These are phyloP conservation scores for Dictyostelium discoideum DNA, from an alignment of 78 protist species.

Conservation along the genomic window DNA sequence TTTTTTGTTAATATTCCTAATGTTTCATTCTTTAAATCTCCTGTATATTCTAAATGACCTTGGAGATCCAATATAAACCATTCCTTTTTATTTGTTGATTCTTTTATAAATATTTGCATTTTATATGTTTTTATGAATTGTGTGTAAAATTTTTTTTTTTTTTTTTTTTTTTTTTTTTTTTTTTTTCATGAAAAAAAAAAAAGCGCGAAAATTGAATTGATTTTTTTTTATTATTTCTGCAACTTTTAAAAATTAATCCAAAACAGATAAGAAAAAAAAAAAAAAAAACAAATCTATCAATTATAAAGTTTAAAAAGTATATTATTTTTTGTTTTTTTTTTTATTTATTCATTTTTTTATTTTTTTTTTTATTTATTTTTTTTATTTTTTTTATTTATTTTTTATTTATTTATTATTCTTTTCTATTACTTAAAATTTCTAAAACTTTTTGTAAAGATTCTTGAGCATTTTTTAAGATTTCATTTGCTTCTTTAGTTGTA, in stretches of 20 bases:
- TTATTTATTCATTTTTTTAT: too few species aligned
- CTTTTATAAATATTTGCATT: slow-evolving; percentile 39
- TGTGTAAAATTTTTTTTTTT: too few species aligned
- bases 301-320: too few species aligned
- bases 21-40: background rate
- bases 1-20: slow-evolving; percentile 5
- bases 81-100: background rate
- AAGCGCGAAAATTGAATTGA: background rate
- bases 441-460: background rate
- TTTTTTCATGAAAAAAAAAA: too few species aligned
- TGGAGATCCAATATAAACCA: slow-evolving; percentile 25
- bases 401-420: slow-evolving; percentile 2
- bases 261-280: too few species aligned
- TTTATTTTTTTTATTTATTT: too few species aligned
- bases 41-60: slow-evolving; percentile 10
- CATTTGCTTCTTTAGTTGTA: background rate
- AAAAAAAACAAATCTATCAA: too few species aligned
- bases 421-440: slow-evolving; percentile 21
- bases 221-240: background rate
- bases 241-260: too few species aligned
- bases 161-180: too few species aligned
- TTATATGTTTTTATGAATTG: background rate
- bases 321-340: too few species aligned
- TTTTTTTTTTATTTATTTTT: too few species aligned
- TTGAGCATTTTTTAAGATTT: background rate